Conservation (phyloP, 108 stramenopile genomes). For the Asterionellopsis glacialis region DNA sequence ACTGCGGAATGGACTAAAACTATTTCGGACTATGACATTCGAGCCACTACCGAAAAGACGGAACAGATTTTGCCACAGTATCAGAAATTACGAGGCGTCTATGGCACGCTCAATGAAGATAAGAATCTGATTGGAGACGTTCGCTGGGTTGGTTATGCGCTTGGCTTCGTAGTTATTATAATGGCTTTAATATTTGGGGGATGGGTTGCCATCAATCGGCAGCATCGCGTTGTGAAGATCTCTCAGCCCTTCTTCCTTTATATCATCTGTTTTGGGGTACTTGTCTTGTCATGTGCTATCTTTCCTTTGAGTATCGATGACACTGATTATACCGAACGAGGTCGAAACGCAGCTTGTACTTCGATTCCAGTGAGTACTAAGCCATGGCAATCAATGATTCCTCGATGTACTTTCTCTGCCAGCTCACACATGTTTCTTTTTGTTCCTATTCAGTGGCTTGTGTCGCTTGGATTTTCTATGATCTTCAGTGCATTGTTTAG, state of each 20-base stretch:
- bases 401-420: not conserved
- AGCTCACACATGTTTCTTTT: constrained; percentile 1
- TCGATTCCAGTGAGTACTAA: not conserved
- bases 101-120: too few species aligned
- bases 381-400: not conserved
- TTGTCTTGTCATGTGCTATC: constrained; percentile 6
- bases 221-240: not conserved
- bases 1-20: too few species aligned
- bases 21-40: too few species aligned
- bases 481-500: constrained; percentile 14
- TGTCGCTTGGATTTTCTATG: constrained; percentile 4
- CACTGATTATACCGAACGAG: constrained; percentile 10
- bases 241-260: constrained; percentile 17
- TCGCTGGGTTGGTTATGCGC: too few species aligned
- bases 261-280: constrained; percentile 8
- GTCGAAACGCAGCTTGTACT: not conserved
- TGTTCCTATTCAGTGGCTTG: constrained; percentile 12
- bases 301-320: constrained; percentile 11
- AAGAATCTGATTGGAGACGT: too few species aligned
- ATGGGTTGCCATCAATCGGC: not conserved
- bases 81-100: too few species aligned
- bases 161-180: too few species aligned
- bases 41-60: too few species aligned
- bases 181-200: too few species aligned
- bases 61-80: too few species aligned